phyloP scores from a whole-genome alignment of 176 grass and related monocot species.

The Carex littledalei region DNA sequence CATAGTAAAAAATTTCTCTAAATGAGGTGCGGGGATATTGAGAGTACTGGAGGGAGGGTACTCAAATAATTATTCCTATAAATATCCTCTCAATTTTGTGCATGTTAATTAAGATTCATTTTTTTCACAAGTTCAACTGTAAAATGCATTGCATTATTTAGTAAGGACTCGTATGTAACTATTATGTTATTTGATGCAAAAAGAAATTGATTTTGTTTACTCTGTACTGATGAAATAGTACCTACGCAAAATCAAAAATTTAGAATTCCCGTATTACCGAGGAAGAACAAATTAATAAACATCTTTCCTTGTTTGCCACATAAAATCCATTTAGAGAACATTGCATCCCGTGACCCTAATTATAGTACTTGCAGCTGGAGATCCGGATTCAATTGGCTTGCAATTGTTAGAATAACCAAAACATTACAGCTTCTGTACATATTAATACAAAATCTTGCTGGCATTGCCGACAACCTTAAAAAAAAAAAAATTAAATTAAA shows the following conservation, averaged over 20 bases:
- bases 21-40: no score
- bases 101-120: no score
- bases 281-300: no score
- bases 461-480: no score
- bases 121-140: no score
- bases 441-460: no score
- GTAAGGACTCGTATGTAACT: not conserved
- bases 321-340: not conserved
- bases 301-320: not conserved
- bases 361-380: not conserved
- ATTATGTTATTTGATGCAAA: not conserved
- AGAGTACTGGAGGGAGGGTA: no score
- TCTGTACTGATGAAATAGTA: not conserved
- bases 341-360: conserved; percentile 8
- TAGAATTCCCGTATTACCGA: not conserved
- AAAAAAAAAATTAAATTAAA: no score
- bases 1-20: no score
- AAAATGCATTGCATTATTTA: not conserved
- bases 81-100: no score
- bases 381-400: not conserved
- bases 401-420: not conserved
- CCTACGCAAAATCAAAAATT: not conserved
- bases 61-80: no score
- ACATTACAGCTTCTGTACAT: not conserved
- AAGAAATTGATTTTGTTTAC: not conserved